Evolutionary conservation across 768 basidiomycete species (phyloP).

Genomic region (Suillus subalutaceus): DNA sequence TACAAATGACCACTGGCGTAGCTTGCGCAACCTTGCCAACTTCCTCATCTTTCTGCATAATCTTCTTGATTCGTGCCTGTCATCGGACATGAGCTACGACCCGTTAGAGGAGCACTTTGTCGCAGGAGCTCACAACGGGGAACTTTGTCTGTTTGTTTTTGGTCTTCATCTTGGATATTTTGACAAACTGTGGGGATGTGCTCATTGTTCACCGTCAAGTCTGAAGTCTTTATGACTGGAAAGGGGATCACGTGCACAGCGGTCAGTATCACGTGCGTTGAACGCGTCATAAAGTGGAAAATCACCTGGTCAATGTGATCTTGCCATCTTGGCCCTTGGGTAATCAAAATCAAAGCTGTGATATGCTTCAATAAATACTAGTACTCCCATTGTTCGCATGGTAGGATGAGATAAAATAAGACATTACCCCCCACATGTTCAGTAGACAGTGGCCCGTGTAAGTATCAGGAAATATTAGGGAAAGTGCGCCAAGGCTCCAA

Average conservation of each 20-base stretch:
- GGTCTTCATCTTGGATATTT: slow-evolving; percentile 64
- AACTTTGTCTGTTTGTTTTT: slow-evolving; percentile 93
- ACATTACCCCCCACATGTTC: not conserved
- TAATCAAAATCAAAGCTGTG: not conserved
- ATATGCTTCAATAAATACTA: not conserved
- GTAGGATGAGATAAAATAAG: not conserved
- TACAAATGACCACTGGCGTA: slow-evolving; percentile 95
- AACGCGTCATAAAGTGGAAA: not conserved
- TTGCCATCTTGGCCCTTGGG: not conserved
- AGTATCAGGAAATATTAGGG: not conserved
- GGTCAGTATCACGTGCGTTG: not conserved
- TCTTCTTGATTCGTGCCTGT: slow-evolving; percentile 97
- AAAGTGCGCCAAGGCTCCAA: not conserved
- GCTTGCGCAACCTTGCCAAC: slow-evolving; percentile 98
- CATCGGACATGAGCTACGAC: slow-evolving; percentile 13
- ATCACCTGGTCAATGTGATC: not conserved
- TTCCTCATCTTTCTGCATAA: slow-evolving; percentile 99
- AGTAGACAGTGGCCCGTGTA: too few relatives aligned
- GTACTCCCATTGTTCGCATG: not conserved
- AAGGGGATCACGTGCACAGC: not conserved
- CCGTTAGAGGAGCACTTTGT: not conserved
- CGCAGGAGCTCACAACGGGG: slow-evolving; percentile 67
- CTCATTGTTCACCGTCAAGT: not conserved
- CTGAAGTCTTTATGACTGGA: too few relatives aligned
- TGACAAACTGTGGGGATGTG: not conserved